Percentiles rank a stretch among this genome's conserved stretches.
phyloP scores from a whole-genome alignment of 164 flowering plant genomes.

The Aristolochia fimbriata region DNA sequence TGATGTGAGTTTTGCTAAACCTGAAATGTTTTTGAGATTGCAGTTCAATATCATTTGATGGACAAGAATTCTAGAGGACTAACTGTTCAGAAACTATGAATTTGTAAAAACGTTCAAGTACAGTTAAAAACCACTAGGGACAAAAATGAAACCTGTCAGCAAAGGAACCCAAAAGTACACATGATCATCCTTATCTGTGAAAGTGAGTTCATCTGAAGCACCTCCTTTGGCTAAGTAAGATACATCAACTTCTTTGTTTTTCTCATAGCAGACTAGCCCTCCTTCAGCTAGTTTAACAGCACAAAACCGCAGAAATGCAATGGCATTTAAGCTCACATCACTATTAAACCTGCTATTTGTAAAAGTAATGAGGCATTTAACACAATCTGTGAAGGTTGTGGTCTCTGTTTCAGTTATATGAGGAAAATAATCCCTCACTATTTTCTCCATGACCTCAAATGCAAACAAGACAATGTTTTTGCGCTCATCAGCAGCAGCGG shows the following conservation, averaged over 20 bases:
- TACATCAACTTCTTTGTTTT: conserved; percentile 29
- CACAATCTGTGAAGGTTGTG: conserved; percentile 89
- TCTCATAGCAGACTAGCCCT: conserved; percentile 61
- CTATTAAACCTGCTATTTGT: conserved; percentile 88
- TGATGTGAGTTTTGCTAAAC: conserved; percentile 79
- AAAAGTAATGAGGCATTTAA: conserved; percentile 85
- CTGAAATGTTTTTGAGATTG: conserved; percentile 33
- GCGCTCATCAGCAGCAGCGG: conserved; percentile 96
- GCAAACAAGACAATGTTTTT: conserved; percentile 89
- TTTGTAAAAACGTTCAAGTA: no score
- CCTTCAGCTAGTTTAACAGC: conserved; percentile 98
- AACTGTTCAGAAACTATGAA: no score
- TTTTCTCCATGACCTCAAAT: conserved; percentile 96
- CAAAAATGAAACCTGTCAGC: conserved; percentile 51
- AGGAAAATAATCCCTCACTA: conserved; percentile 92
- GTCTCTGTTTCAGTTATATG: conserved; percentile 97
- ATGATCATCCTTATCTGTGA: conserved; percentile 60
- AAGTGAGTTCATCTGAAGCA: conserved; percentile 27
- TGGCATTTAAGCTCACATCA: conserved; percentile 96
- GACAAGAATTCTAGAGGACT: no score
- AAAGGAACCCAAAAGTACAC: conserved; percentile 85
- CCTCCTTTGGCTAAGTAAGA: conserved; percentile 23
- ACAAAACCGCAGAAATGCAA: conserved; percentile 96
- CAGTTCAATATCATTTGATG: not conserved
- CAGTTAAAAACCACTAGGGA: not conserved